phyloP scores from a whole-genome alignment of 1,284 basidiomycete genomes.

The Irpex sp. region DNA sequence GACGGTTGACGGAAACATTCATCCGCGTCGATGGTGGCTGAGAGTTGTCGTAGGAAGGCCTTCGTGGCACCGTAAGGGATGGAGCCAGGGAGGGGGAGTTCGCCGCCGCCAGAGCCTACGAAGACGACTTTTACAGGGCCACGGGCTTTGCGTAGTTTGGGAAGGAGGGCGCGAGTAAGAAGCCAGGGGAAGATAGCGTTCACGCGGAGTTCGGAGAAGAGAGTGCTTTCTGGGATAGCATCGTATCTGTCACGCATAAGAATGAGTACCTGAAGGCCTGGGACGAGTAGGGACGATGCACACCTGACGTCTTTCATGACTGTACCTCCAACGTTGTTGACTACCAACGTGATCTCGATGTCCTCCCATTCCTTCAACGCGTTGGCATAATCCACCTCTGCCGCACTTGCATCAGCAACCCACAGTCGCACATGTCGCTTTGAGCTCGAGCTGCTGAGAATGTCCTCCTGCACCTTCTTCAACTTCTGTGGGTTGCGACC shows the following conservation, averaged over 20 bases:
- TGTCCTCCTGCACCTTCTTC: conserved; percentile 20
- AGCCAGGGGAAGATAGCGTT: conserved; percentile 6
- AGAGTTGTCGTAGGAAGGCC: conserved; percentile 7
- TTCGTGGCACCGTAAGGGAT: conserved; percentile 7
- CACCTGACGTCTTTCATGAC: not conserved
- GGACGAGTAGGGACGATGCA: not conserved
- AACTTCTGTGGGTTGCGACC: conserved; percentile 28
- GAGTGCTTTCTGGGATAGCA: conserved; percentile 1
- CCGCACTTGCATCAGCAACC: conserved; percentile 23
- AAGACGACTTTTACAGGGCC: not conserved
- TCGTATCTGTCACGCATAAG: not conserved
- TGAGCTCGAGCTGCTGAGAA: conserved; percentile 12
- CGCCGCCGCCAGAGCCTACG: not conserved
- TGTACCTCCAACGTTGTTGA: conserved; percentile 27
- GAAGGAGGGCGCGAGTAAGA: conserved; percentile 3
- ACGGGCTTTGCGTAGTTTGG: not conserved
- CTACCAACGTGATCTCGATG: conserved; percentile 26
- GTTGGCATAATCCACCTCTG: conserved; percentile 20
- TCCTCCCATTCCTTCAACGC: conserved; percentile 20
- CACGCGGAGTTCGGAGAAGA: conserved; percentile 7
- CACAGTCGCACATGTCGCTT: conserved; percentile 23
- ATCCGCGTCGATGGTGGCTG: conserved; percentile 1
- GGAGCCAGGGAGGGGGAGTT: not conserved
- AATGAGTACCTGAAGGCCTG: too few species aligned
- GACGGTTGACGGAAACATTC: not conserved